Percentiles rank a stretch among this genome's conserved stretches.
Evolutionary conservation across 2,329 filamentous ascomycete species (phyloP).

Genomic region (Nemania diffusa): DNA sequence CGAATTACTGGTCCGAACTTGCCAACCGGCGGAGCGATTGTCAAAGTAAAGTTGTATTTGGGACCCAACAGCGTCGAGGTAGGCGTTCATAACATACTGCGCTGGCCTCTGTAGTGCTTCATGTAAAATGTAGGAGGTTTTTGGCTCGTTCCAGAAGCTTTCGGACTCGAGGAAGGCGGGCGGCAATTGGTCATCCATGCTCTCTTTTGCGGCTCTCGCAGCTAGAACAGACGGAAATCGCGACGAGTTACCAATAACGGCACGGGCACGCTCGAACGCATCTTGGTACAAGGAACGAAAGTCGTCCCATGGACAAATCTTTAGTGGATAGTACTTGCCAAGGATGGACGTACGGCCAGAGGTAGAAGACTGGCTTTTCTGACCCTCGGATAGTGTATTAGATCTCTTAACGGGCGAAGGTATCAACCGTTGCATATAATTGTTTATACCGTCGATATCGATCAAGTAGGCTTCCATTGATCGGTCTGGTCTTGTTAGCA

Average conservation of each 20-base stretch:
- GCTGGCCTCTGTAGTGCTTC: not conserved
- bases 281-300: not conserved
- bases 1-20: not conserved
- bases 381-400: not conserved
- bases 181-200: not conserved
- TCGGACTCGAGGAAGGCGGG: not conserved
- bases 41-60: not conserved
- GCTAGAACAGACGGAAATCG: not conserved
- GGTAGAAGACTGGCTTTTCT: not conserved
- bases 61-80: not conserved
- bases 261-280: not conserved
- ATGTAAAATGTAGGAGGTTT: not conserved
- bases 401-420: not conserved
- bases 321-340: not conserved
- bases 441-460: not conserved
- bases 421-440: not conserved
- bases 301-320: not conserved
- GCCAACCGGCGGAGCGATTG: not conserved
- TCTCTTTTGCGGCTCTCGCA: not conserved
- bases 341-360: not conserved
- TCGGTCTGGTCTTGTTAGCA: not conserved
- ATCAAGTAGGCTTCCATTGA: not conserved
- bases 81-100: not conserved
- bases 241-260: not conserved
- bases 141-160: not conserved